A percentile compares a stretch with the other conserved stretches of the same genome.
phyloP scores from a whole-genome alignment of 2,329 filamentous ascomycete genomes.

The Paraconiothyrium brasiliense region DNA sequence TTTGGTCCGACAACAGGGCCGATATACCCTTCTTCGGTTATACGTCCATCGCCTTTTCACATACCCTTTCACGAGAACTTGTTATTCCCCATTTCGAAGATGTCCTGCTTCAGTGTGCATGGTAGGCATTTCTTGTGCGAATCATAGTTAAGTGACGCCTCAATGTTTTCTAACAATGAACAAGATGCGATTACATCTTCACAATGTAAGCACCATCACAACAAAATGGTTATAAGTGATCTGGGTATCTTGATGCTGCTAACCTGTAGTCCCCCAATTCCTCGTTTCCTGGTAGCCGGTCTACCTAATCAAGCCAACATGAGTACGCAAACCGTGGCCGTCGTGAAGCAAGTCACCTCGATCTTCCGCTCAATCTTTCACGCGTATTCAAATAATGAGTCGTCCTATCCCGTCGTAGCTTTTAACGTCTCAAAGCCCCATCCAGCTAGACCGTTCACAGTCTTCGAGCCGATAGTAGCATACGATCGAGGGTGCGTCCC shows the following conservation, averaged over 20 bases:
- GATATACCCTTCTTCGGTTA: no score
- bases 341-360: background rate
- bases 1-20: no score
- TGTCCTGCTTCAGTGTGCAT: no score
- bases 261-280: background rate
- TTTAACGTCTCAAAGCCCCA: background rate
- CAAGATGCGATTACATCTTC: background rate
- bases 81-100: no score
- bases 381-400: background rate
- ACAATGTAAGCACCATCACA: background rate
- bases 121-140: background rate
- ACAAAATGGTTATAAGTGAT: no score
- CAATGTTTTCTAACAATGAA: background rate
- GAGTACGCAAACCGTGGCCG: background rate
- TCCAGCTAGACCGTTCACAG: background rate
- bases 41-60: no score
- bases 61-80: no score
- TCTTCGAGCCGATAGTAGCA: background rate
- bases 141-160: background rate
- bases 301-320: background rate
- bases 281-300: background rate
- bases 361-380: background rate
- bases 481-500: background rate
- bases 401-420: background rate
- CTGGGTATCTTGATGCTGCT: no score